Evolutionary conservation across 2,329 filamentous ascomycete species (phyloP).

Genomic region (Fusarium sp.): DNA sequence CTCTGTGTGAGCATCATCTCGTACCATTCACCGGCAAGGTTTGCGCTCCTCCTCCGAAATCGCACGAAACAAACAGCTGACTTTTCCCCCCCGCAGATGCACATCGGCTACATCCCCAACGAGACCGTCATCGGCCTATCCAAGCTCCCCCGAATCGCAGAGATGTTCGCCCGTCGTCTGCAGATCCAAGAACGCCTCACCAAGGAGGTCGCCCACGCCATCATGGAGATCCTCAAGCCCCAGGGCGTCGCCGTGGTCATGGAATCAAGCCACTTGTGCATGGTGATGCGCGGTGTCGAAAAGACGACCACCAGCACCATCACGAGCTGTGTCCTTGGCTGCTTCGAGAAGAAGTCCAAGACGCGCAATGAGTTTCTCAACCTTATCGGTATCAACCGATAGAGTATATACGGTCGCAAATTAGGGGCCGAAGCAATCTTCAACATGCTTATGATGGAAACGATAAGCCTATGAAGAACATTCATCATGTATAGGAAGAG

Average conservation of each 20-base stretch:
- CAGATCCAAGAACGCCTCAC: conserved; percentile 97
- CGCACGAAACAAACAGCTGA: conserved; percentile 1
- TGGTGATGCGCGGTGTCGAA: conserved; percentile 98
- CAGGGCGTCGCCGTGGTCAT: conserved; percentile 97
- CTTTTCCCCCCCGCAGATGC: conserved; percentile 72
- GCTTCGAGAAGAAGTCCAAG: conserved; percentile 91
- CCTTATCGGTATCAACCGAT: conserved; percentile 69
- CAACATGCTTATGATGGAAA: conserved; percentile 27
- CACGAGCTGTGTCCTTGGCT: conserved; percentile 96
- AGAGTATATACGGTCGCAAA: background rate
- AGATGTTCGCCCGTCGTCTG: conserved; percentile 92
- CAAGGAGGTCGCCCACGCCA: conserved; percentile 92
- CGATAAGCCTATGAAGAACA: conserved; percentile 21
- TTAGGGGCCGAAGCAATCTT: conserved; percentile 11
- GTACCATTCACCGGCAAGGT: conserved; percentile 97
- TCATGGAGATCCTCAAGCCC: conserved; percentile 91
- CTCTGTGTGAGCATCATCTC: conserved; percentile 94
- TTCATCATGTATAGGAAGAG: conserved; percentile 27
- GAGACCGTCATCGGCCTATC: conserved; percentile 93
- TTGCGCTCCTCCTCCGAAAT: conserved; percentile 33
- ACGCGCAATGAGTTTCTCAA: conserved; percentile 95
- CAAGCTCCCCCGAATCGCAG: conserved; percentile 92
- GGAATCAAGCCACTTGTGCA: conserved; percentile 95
- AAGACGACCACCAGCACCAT: conserved; percentile 89
- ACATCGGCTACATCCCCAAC: conserved; percentile 96